Evolutionary conservation across 23 red algal genomes (phyloP), one percentile per base, ranked within the genome.

Genomic region (Cyanidioschyzon merolae): DNA sequence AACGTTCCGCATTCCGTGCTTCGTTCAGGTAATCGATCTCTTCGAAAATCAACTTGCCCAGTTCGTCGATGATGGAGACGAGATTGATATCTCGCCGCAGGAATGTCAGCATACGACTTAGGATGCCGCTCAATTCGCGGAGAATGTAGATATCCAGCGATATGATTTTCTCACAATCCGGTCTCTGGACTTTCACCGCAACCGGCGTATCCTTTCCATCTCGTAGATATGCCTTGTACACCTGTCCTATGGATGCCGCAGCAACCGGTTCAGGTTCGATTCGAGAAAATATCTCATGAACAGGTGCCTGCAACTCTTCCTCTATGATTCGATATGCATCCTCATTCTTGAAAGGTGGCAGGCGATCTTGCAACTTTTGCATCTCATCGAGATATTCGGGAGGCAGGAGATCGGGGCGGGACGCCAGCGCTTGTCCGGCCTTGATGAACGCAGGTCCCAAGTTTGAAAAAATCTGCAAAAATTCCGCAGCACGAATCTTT

Each of bases 41-140:
- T 40, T 98, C 94, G 50, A 90, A 98, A 59, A 98, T 98, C 29
- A 98, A 85, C 86, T 98, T 98, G 21, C 94, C 94, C 87, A 98
- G 90, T 71, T 98, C 94, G 41, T 91, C 94, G 30, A 98, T 89
- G 75, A 98, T 87, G 37, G 68, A 81, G 58, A 88, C 84, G 34
- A 98, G 63, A 68, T 98, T 88, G 58, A 98, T 86, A 40, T 98
- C 94, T 17, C 89, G 76, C 36, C 85, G 80, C 15, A 90, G 84
- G 12, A 91, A 74, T 38, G 84, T 89, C 76, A 98, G 39, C 7
- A 89, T 58, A 27, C 78, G 71, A 74, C 76, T 91, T 0, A 98
- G 27, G 29, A 88, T 68, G 31, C 94, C 94, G 80, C 80, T 83
- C 38, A 98, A 39, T 54, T 92, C 84, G 3, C 94, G 85, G 32